phyloP scores from a whole-genome alignment of 495 filamentous ascomycete genomes.

The Aspergillus incahuasiensis region DNA sequence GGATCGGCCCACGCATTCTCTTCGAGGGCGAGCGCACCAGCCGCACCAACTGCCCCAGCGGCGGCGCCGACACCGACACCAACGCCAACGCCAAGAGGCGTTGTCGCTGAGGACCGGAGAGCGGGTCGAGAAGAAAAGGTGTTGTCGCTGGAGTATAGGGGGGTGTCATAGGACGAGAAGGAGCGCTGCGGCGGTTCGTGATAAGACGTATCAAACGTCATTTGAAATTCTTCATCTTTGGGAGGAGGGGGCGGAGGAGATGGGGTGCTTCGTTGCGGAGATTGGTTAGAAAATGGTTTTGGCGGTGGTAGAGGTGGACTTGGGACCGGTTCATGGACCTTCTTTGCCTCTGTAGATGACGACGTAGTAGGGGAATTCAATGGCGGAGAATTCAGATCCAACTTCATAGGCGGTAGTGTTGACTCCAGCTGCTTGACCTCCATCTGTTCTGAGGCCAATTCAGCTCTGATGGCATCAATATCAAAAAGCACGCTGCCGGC shows the following conservation, averaged over 20 bases:
- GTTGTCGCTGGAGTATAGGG: slow-evolving; percentile 6
- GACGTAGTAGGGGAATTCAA: slow-evolving; percentile 22
- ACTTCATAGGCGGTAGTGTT: slow-evolving; percentile 83
- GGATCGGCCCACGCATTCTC: slow-evolving; percentile 83
- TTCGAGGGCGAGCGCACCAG: slow-evolving; percentile 44
- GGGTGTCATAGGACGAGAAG: slow-evolving; percentile 14
- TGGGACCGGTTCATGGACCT: slow-evolving; percentile 32
- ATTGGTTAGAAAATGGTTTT: slow-evolving; percentile 25
- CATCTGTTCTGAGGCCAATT: slow-evolving; percentile 71
- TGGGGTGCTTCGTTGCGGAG: slow-evolving; percentile 16
- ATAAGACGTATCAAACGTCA: slow-evolving; percentile 70
- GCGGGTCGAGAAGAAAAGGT: slow-evolving; percentile 28
- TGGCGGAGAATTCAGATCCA: slow-evolving; percentile 49
- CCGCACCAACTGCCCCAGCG: slow-evolving; percentile 12
- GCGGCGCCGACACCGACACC: slow-evolving; percentile 12
- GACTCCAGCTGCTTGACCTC: slow-evolving; percentile 79
- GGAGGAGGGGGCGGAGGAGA: slow-evolving; percentile 17
- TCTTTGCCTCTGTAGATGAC: slow-evolving; percentile 40
- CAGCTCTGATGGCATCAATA: slow-evolving; percentile 86
- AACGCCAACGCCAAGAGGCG: slow-evolving; percentile 19
- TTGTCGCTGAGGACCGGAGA: slow-evolving; percentile 40
- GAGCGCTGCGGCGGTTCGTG: slow-evolving; percentile 34
- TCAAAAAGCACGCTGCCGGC: slow-evolving; percentile 74
- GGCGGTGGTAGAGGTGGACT: slow-evolving; percentile 26
- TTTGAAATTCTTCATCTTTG: slow-evolving; percentile 54